Evolutionary conservation across 768 basidiomycete species (phyloP), one percentile per base, ranked within the genome.

Genomic region (Pleurotus pulmonarius): DNA sequence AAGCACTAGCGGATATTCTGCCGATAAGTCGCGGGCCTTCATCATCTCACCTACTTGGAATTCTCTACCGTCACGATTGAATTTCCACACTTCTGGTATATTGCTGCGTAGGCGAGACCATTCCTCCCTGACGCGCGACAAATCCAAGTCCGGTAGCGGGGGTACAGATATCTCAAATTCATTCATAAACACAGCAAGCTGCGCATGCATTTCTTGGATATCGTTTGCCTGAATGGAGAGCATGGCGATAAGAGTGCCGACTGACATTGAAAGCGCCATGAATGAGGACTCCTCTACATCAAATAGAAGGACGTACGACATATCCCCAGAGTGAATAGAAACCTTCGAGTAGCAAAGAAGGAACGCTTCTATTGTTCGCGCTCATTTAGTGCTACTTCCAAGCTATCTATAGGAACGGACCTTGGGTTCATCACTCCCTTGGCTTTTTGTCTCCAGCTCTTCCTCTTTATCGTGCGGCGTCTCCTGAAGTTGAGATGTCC

Each of bases 71-170:
- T 92, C 88, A 13, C 81, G 85, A 60, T 83, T 87, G 63, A 91
- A 78, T 67, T 90, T 91, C 87, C 90, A 92, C 0, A 89, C 71
- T 61, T 92, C 90, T 0, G 91, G 89, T 8, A 93, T 86, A 58
- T 75, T 86, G 63, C 75, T 82, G 48, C 82, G 77, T 5, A 92
- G 67, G 51, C 82, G 76, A 39, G 74, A 75, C 88, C 90, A 92
- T 67, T 92, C 90, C 20, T 72, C 61, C 68, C 90, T 88, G 8
- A 91, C 76, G 4, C 82, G 78, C 6, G 87, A 80, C 56, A 90
- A 75, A 68, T 89, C 87, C 25, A 90, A 69, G 51, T 77, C 82
- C 4, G 86, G 85, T 3, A 90, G 67, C 53, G 79, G 76, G 3
- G 85, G 83, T 41, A 92, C 65, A 22, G 79, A 78, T 53, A 92